phyloP scores from a whole-genome alignment of 1,284 basidiomycete species.

The Ganoderma lingzhi region DNA sequence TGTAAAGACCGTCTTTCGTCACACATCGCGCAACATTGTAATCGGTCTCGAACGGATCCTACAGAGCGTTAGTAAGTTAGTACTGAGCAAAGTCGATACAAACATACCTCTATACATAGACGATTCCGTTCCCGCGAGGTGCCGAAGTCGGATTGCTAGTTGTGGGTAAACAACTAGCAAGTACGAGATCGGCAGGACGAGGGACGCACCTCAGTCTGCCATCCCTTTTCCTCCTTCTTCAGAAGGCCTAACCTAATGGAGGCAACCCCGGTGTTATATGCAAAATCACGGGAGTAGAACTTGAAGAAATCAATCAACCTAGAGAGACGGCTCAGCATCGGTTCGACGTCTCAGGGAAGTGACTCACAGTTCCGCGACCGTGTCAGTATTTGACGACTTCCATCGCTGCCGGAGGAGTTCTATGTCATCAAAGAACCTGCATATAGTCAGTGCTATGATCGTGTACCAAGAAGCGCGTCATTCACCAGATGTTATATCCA shows the following conservation, averaged over 20 bases:
- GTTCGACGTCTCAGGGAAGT: background rate
- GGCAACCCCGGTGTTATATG: conserved; percentile 91
- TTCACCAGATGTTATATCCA: conserved; percentile 84
- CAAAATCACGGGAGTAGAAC: conserved; percentile 94
- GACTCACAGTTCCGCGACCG: conserved; percentile 89
- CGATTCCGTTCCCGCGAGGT: conserved; percentile 88
- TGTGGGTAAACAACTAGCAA: background rate
- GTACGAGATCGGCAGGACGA: background rate
- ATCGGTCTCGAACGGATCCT: conserved; percentile 96
- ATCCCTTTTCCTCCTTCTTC: conserved; percentile 92
- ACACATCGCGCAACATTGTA: conserved; percentile 98
- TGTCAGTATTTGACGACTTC: conserved; percentile 93
- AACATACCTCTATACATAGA: conserved; percentile 88
- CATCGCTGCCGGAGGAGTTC: conserved; percentile 91
- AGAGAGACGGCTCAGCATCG: conserved; percentile 10
- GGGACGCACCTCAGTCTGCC: conserved; percentile 86
- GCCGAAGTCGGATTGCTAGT: conserved; percentile 60
- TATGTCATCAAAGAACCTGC: conserved; percentile 97
- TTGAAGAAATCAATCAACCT: conserved; percentile 98
- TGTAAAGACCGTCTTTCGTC: conserved; percentile 95
- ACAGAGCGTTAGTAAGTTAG: conserved; percentile 27
- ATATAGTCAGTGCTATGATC: conserved; percentile 17
- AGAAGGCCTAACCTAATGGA: conserved; percentile 91
- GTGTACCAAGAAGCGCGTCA: conserved; percentile 9
- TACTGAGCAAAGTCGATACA: background rate